Conservation (phyloP, 2,329 filamentous ascomycete species). For the Exophiala sp. region DNA sequence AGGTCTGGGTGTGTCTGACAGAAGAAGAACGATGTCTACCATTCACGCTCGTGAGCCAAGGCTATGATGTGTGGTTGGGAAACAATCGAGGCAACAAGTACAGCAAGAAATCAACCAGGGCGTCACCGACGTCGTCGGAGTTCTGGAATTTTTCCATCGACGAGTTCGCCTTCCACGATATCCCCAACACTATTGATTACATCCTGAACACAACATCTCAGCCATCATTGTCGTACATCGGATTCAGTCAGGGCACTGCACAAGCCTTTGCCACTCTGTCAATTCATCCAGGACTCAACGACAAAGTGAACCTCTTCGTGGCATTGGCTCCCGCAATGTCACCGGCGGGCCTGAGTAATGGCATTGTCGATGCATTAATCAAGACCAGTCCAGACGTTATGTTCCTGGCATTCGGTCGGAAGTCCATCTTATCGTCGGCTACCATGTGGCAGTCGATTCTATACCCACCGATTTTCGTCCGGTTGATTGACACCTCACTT, state of each 20-base stretch:
- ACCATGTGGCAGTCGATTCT: conserved; percentile 97
- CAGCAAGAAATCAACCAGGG: conserved; percentile 82
- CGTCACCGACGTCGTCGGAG: conserved; percentile 63
- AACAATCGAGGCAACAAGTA: conserved; percentile 99
- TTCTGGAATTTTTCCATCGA: conserved; percentile 99
- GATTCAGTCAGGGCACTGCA: conserved; percentile 93
- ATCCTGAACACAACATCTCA: conserved; percentile 78
- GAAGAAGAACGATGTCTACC: conserved; percentile 80
- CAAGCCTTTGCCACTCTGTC: conserved; percentile 92
- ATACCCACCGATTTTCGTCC: conserved; percentile 88
- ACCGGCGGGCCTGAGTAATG: conserved; percentile 80
- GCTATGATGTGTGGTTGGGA: conserved; percentile 95
- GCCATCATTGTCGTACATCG: conserved; percentile 84
- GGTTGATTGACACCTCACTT: conserved; percentile 75
- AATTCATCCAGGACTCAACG: conserved; percentile 85
- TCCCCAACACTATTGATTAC: conserved; percentile 89
- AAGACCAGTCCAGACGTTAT: conserved; percentile 90
- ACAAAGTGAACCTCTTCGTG: conserved; percentile 92
- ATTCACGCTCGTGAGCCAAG: conserved; percentile 79
- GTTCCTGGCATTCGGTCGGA: conserved; percentile 85
- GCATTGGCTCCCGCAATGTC: conserved; percentile 95
- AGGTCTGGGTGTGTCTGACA: conserved; percentile 93
- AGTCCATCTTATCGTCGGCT: conserved; percentile 83
- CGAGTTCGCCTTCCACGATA: conserved; percentile 95
- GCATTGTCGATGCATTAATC: conserved; percentile 84